Base-by-base conservation (phyloP, 371 early-diverging fungal species). In the Apophysomyces variabilis region DNA sequence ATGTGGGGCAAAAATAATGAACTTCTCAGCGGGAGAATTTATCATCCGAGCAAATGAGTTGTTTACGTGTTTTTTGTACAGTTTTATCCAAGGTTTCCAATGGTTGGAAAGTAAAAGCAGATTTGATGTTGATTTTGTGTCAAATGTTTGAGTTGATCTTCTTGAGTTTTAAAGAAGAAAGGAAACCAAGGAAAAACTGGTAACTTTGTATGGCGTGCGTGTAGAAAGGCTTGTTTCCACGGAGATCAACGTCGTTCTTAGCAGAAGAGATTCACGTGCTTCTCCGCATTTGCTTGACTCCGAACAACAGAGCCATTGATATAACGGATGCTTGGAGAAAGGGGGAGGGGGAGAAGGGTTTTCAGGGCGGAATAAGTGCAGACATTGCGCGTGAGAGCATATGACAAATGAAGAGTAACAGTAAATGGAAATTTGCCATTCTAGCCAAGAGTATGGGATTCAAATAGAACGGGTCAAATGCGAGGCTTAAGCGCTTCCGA, bases 231-330 rank as follows among this genome's bases (percentile, higher is more conserved):
- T 26, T 26, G 26, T 2, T 26, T 26, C 50, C 50, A 50, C 50
- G 50, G n/a, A 21, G 18, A 50, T 50, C n/a, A n/a, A 7, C 14
- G 7, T 1, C 1, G 16, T 8, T 46, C 26, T 26, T 13, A 46
- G 41, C 41, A 13, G 41, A 7, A 7, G n/a, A 46, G 47, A 18
- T 50, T 50, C 50, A 50, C 50, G 50, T 50, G 50, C 21, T 50
- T 50, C 50, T 21, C 50, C 50, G 50, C 50, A 18, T 26, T 6
- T n/a, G 21, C 0, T 5, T 50, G n/a, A 26, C 21, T 50, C 50
- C 50, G 50, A 50, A 50, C n/a, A 16, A 50, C 50, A 50, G 50
- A 50, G 50, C 50, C 18, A 50, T 50, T 50, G 50, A 21, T 50
- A 21, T 50, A 41, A 1, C 8, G 50, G 47, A 50, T 18, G 21